Evolutionary conservation across 2,329 filamentous ascomycete species (phyloP).

Genomic region (Penicillium sp.): DNA sequence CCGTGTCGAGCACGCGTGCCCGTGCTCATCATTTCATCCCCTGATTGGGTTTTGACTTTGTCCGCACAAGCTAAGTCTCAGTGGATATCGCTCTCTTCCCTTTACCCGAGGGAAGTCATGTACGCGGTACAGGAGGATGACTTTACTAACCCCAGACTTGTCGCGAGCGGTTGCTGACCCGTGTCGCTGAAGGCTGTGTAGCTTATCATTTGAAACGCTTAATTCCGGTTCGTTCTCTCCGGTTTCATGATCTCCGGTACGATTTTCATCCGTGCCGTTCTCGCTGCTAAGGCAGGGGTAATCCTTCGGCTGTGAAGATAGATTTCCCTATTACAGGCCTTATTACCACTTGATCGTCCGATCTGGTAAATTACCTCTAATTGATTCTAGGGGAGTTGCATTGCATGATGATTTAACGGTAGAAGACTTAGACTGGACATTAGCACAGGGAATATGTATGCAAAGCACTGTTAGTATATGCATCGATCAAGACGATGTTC

Average conservation of each 20-base stretch:
- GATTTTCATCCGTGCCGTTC: constrained; percentile 4
- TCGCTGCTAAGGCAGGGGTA: constrained; percentile 17
- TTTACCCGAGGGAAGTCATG: not conserved
- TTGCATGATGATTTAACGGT: not conserved
- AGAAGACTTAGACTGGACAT: too few species aligned
- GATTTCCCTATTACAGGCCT: constrained; percentile 9
- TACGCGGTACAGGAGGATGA: too few species aligned
- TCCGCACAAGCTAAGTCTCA: not conserved
- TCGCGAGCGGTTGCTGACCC: not conserved
- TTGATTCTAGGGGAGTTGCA: not conserved
- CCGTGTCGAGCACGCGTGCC: not conserved
- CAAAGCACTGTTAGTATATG: not conserved
- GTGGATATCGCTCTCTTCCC: not conserved
- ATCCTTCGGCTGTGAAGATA: constrained; percentile 9
- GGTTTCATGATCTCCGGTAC: constrained; percentile 12
- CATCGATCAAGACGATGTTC: not conserved
- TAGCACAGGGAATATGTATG: not conserved
- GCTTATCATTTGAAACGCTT: constrained; percentile 1
- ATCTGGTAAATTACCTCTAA: not conserved
- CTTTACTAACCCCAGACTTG: not conserved
- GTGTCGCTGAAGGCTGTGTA: too few species aligned
- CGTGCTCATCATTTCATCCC: not conserved
- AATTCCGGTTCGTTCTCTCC: constrained; percentile 9
- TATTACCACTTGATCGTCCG: not conserved
- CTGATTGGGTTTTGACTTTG: not conserved